Percentiles rank a stretch among this genome's conserved stretches.
These are phyloP conservation scores for Jackrogersella multiformis DNA, from an alignment of 495 filamentous ascomycete species.

Conservation along the genomic window DNA sequence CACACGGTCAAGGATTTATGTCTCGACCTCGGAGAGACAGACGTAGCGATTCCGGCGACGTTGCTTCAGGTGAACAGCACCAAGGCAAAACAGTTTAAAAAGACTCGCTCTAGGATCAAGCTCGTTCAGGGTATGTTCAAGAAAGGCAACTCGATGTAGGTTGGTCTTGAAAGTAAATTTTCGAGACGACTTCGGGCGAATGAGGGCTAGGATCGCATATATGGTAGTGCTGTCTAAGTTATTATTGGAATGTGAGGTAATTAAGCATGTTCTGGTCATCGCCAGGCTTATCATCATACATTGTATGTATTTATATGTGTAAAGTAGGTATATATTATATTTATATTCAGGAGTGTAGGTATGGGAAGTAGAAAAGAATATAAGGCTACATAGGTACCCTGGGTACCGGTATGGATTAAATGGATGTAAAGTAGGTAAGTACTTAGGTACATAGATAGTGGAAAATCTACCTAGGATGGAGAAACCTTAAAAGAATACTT, in stretches of 20 bases:
- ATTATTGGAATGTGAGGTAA: too few relatives aligned
- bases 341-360: too few relatives aligned
- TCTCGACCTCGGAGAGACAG: slow-evolving; percentile 14
- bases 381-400: too few relatives aligned
- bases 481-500: not conserved
- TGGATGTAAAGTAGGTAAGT: too few relatives aligned
- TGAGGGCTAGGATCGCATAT: too few relatives aligned
- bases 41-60: slow-evolving; percentile 14
- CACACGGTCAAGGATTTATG: slow-evolving; percentile 17
- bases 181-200: too few relatives aligned
- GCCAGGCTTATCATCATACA: too few relatives aligned
- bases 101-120: not conserved
- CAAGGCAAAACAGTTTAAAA: not conserved
- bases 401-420: too few relatives aligned
- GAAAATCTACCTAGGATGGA: not conserved
- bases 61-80: slow-evolving; percentile 19
- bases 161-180: not conserved
- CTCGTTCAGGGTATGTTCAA: slow-evolving; percentile 13
- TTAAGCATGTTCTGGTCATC: too few relatives aligned
- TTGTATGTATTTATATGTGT: not conserved
- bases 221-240: too few relatives aligned
- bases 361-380: too few relatives aligned
- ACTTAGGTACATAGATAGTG: not conserved
- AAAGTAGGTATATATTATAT: too few relatives aligned
- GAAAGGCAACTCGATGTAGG: slow-evolving; percentile 4